phyloP scores from a whole-genome alignment of 2,329 filamentous ascomycete genomes.

The Davidsoniella neocaledoniae region DNA sequence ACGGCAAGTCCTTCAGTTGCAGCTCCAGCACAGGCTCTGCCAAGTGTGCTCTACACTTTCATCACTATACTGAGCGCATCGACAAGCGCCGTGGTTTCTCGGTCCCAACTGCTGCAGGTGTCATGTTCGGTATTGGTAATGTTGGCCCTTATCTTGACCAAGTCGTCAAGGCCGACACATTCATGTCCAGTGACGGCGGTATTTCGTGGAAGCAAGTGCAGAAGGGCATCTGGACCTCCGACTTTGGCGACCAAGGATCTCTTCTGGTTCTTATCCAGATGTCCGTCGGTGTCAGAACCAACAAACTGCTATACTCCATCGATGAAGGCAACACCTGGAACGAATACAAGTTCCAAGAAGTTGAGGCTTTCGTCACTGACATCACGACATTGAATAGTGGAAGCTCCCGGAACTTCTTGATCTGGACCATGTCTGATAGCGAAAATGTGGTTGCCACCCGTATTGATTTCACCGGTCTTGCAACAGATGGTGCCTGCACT shows the following conservation, averaged over 20 bases:
- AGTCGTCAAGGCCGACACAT: constrained; percentile 65
- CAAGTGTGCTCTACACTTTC: constrained; percentile 75
- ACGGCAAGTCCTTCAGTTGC: constrained; percentile 59
- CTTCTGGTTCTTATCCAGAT: constrained; percentile 74
- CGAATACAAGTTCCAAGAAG: constrained; percentile 54
- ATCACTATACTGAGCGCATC: constrained; percentile 81
- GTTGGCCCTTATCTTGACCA: constrained; percentile 55
- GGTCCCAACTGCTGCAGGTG: constrained; percentile 69
- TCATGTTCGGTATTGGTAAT: constrained; percentile 86
- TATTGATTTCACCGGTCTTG: constrained; percentile 72
- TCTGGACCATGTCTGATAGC: constrained; percentile 55
- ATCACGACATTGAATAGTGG: constrained; percentile 83
- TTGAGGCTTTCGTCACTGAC: constrained; percentile 56
- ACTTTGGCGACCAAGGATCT: constrained; percentile 88
- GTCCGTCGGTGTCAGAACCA: constrained; percentile 50
- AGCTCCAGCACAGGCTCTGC: constrained; percentile 37
- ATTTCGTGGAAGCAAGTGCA: constrained; percentile 72
- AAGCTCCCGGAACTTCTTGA: constrained; percentile 73
- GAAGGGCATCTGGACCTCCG: constrained; percentile 82
- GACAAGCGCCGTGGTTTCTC: constrained; percentile 77
- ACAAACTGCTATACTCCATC: constrained; percentile 55
- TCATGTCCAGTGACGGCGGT: constrained; percentile 82
- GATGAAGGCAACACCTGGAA: constrained; percentile 72
- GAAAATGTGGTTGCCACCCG: constrained; percentile 57
- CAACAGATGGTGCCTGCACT: constrained; percentile 50